These are phyloP conservation scores for Fusarium sp. DNA, from an alignment of 2,329 filamentous ascomycete species.

Conservation along the genomic window DNA sequence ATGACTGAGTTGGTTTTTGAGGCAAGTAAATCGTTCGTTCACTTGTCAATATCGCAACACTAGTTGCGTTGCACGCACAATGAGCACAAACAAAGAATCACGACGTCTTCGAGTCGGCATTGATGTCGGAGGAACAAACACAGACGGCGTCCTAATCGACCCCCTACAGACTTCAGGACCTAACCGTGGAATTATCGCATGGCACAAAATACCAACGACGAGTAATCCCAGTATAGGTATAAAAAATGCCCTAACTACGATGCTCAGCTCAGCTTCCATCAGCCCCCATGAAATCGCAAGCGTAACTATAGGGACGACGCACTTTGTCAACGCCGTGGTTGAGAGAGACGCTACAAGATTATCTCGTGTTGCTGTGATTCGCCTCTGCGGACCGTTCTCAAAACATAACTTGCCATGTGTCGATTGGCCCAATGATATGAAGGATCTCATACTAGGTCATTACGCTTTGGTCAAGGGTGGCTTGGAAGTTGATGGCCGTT, in stretches of 20 bases:
- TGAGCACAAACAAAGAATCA: slow-evolving; percentile 13
- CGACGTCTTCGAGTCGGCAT: slow-evolving; percentile 58
- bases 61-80: slow-evolving; percentile 1
- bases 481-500: slow-evolving; percentile 64
- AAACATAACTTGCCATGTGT: slow-evolving; percentile 64
- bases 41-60: neutral
- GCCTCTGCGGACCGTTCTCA: slow-evolving; percentile 67
- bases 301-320: slow-evolving; percentile 68
- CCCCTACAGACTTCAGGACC: slow-evolving; percentile 53
- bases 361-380: slow-evolving; percentile 65
- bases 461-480: slow-evolving; percentile 63
- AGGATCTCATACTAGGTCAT: slow-evolving; percentile 61
- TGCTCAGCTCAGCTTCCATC: slow-evolving; percentile 56
- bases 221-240: slow-evolving; percentile 63
- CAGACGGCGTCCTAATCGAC: slow-evolving; percentile 66
- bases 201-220: slow-evolving; percentile 64
- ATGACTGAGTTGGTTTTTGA: neutral
- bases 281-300: slow-evolving; percentile 58
- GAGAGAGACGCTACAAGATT: slow-evolving; percentile 65
- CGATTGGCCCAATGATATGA: slow-evolving; percentile 66
- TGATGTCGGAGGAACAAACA: slow-evolving; percentile 66
- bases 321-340: slow-evolving; percentile 71
- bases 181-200: slow-evolving; percentile 61
- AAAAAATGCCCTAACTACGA: slow-evolving; percentile 58
- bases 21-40: neutral